These are phyloP conservation scores for Penicillium samsonianum DNA, from an alignment of 495 filamentous ascomycete genomes.

Conservation along the genomic window DNA sequence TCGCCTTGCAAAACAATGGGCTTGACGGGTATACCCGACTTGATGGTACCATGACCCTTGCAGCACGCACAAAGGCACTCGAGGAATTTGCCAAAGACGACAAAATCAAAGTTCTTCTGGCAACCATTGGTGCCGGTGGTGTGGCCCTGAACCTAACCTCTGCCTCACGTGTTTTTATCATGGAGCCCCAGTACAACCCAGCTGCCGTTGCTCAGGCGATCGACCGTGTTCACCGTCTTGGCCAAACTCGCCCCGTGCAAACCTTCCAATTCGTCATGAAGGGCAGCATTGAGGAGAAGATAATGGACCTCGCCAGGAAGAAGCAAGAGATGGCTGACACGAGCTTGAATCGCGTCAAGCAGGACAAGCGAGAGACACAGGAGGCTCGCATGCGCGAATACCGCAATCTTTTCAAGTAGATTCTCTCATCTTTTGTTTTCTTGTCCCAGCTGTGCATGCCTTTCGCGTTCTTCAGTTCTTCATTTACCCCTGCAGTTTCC, in stretches of 20 bases:
- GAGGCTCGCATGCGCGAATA: constrained; percentile 78
- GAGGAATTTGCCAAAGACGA: constrained; percentile 73
- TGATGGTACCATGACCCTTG: constrained; percentile 81
- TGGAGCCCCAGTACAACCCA: constrained; percentile 98
- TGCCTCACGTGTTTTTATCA: constrained; percentile 85
- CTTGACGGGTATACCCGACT: constrained; percentile 72
- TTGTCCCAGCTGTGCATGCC: neutral
- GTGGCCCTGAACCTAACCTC: constrained; percentile 88
- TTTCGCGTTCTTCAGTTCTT: neutral
- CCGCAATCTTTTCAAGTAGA: constrained; percentile 75
- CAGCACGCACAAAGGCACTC: constrained; percentile 69
- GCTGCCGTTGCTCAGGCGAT: constrained; percentile 92
- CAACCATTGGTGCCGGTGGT: constrained; percentile 90
- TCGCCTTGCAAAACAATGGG: constrained; percentile 68
- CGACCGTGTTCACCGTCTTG: constrained; percentile 90
- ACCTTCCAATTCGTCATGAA: constrained; percentile 87
- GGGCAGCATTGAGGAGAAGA: constrained; percentile 90
- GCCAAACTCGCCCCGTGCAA: constrained; percentile 79
- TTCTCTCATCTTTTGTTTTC: neutral
- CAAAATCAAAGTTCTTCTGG: constrained; percentile 74
- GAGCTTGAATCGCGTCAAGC: constrained; percentile 71
- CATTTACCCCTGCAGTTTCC: neutral
- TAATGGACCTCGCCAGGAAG: constrained; percentile 83
- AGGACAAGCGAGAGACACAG: constrained; percentile 72
- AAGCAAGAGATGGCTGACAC: constrained; percentile 87